Conservation (phyloP, 768 basidiomycete genomes). For the Mycena rebaudengoi region DNA sequence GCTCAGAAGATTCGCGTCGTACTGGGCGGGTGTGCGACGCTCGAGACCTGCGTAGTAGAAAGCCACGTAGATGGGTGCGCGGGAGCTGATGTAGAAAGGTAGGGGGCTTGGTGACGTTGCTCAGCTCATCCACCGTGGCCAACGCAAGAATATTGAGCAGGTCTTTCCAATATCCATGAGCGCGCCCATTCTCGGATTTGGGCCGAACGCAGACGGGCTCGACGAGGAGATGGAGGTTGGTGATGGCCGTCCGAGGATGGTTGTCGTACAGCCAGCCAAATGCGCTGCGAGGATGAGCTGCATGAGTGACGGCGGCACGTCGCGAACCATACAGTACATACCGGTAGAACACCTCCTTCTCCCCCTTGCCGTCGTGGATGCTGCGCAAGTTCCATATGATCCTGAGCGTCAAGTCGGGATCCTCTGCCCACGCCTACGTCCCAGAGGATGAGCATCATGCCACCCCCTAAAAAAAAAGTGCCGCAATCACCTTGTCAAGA, state of each 20-base stretch:
- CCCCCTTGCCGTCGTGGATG: slow-evolving; percentile 75
- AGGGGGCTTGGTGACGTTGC: slow-evolving; percentile 23
- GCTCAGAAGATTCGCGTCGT: too few relatives aligned
- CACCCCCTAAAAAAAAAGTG: background rate
- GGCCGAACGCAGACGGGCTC: slow-evolving; percentile 54
- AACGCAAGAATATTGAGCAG: slow-evolving; percentile 73
- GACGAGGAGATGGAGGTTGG: slow-evolving; percentile 63
- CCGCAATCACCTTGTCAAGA: slow-evolving; percentile 40
- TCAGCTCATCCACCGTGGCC: slow-evolving; percentile 61
- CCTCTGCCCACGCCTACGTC: slow-evolving; percentile 60
- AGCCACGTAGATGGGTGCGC: too few relatives aligned
- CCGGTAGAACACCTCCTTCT: slow-evolving; percentile 69
- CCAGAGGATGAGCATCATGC: background rate
- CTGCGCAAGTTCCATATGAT: slow-evolving; percentile 75
- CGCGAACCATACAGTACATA: slow-evolving; percentile 29
- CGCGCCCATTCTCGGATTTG: slow-evolving; percentile 34
- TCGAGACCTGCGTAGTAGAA: too few relatives aligned
- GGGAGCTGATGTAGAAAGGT: slow-evolving; percentile 41
- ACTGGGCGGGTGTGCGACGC: too few relatives aligned
- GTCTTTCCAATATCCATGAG: slow-evolving; percentile 82
- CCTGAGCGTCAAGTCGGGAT: slow-evolving; percentile 63
- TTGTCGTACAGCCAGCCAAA: slow-evolving; percentile 76
- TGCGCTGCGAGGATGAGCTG: slow-evolving; percentile 40
- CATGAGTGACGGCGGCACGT: background rate
- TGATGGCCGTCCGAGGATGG: slow-evolving; percentile 75